Percentiles rank a stretch among this genome's conserved stretches.
phyloP scores from a whole-genome alignment of 106 monocot genomes.

The Narthecium ossifragum region DNA sequence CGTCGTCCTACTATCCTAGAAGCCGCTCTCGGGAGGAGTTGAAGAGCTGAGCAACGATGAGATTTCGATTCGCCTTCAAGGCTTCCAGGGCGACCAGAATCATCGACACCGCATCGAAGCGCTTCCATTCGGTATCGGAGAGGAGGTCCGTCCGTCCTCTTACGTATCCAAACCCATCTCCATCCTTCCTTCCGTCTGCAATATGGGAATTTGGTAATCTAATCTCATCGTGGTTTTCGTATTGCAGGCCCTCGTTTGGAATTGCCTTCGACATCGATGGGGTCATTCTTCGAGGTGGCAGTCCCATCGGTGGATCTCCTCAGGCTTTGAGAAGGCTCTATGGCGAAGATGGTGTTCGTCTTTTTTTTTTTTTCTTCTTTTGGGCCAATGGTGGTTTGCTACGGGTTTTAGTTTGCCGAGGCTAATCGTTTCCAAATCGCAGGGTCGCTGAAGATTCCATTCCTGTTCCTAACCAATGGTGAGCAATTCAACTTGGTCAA shows the following conservation, averaged over 20 bases:
- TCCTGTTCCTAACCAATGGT: constrained; percentile 93
- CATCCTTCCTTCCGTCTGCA: too few relatives aligned
- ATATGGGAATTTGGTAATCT: too few relatives aligned
- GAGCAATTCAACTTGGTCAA: constrained; percentile 5
- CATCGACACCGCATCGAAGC: too few relatives aligned
- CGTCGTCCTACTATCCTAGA: too few relatives aligned
- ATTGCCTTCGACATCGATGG: constrained; percentile 96
- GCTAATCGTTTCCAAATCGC: too few relatives aligned
- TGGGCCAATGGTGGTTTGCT: not conserved
- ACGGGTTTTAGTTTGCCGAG: not conserved
- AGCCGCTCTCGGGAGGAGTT: too few relatives aligned
- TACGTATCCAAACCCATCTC: too few relatives aligned
- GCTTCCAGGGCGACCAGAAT: not conserved
- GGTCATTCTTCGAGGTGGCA: constrained; percentile 68
- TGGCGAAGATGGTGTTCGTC: constrained; percentile 41
- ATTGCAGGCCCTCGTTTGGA: constrained; percentile 64
- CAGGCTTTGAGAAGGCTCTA: constrained; percentile 68
- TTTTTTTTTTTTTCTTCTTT: not conserved
- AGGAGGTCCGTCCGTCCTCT: too few relatives aligned
- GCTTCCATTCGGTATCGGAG: too few relatives aligned
- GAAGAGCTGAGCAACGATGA: too few relatives aligned
- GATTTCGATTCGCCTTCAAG: constrained; percentile 11
- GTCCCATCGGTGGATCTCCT: constrained; percentile 67
- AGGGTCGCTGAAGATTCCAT: constrained; percentile 76
- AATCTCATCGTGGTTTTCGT: not conserved